Evolutionary conservation across 345 rosid species (phyloP), one percentile per base, ranked within the genome.

Genomic region (Arabidopsis arenosa): DNA sequence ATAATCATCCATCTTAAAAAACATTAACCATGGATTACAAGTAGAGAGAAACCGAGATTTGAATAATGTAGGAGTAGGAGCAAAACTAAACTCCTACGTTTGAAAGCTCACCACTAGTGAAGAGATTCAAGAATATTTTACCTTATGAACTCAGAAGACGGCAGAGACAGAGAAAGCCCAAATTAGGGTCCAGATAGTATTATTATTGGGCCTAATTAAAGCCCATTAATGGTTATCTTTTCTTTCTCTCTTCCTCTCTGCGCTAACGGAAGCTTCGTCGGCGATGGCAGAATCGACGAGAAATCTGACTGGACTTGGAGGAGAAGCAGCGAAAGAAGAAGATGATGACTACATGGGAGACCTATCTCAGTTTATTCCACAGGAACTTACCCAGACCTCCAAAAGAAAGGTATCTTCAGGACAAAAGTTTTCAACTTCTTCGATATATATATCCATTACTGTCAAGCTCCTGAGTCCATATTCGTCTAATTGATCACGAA

Each of bases 311-410:
- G 68, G 79, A 2, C 67, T 73, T 8, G 83, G 81, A 59, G 48
- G 55, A 0, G 47, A 58, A 77, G 33, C 56, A 65, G 15, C 76
- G 32, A 68, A 75, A 66, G 63, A 39, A 40, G 82, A 63, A 41
- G 84, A 72, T 0, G 96, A 87, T 40, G 98, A 92, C 79, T 94
- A 92, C 90, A 92, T 92, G 97, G 97, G 92, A 21, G 96, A 95
- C 79, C 85, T 95, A 17, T 86, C 97, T 65, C 85, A 75, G 12
- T 93, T 92, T 63, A 75, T 95, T 66, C 89, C 93, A 51, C 81
- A 84, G 0, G 90, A 87, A 44, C 77, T 76, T 17, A 65, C 84
- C 0, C 80, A 61, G 3, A 64, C 87, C 17, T 56, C 93, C 12
- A 86, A 75, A 68, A 65, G 81, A 45, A 77, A 77, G 76, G 80